Percentiles rank a stretch among this genome's conserved stretches.
phyloP scores from a whole-genome alignment of 2,329 filamentous ascomycete species.

The Aspergillus ochraceoroseus region DNA sequence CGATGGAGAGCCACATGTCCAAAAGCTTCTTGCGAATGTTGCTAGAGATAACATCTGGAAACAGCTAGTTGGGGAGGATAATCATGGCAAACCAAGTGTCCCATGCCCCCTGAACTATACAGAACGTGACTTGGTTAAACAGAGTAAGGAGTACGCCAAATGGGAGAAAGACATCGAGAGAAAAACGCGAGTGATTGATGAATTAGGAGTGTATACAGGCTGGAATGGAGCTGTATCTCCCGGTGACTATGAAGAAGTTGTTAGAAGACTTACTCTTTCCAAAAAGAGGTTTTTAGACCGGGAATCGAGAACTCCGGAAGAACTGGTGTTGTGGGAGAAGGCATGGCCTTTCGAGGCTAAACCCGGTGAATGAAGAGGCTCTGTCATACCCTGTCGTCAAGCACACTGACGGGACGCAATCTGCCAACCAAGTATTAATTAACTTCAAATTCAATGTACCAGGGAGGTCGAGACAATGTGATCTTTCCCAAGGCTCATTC shows the following conservation, averaged over 20 bases:
- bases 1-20: slow-evolving; percentile 18
- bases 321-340: slow-evolving; percentile 14
- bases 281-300: slow-evolving; percentile 15
- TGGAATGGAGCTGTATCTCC: slow-evolving; percentile 21
- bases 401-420: too few species aligned
- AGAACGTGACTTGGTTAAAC: slow-evolving; percentile 11
- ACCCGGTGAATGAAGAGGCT: too few species aligned
- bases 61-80: slow-evolving; percentile 15
- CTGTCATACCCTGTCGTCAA: too few species aligned
- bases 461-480: too few species aligned
- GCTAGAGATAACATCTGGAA: slow-evolving; percentile 13
- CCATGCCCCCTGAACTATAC: slow-evolving; percentile 18
- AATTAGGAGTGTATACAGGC: slow-evolving; percentile 19
- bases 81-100: slow-evolving; percentile 9
- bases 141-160: slow-evolving; percentile 13
- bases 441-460: too few species aligned
- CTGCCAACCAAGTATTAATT: too few species aligned
- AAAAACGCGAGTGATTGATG: slow-evolving; percentile 16
- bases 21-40: slow-evolving; percentile 14
- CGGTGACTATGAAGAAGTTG: slow-evolving; percentile 16
- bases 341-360: slow-evolving; percentile 15
- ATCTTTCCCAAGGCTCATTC: too few species aligned
- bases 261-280: slow-evolving; percentile 9
- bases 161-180: slow-evolving; percentile 20
- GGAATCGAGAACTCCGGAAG: slow-evolving; percentile 14